Evolutionary conservation across 2,329 filamentous ascomycete genomes (phyloP).

Genomic region (Periconia macrospinosa): DNA sequence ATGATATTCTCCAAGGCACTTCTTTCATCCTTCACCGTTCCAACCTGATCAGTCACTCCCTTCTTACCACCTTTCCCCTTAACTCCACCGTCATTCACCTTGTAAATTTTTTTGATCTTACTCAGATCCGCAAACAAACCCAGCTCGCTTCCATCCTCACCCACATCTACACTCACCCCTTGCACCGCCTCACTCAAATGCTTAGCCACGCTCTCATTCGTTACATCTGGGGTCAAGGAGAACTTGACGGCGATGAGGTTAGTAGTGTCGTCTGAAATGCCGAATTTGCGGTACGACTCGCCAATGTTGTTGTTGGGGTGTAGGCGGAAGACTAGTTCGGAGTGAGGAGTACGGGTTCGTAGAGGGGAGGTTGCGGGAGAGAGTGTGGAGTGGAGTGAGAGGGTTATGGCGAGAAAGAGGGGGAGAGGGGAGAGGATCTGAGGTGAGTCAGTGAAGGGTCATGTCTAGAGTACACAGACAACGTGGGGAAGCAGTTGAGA

Average conservation of each 20-base stretch:
- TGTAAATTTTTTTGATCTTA: constrained; percentile 83
- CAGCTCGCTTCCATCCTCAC: constrained; percentile 40
- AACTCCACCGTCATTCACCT: constrained; percentile 60
- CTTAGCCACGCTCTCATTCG: constrained; percentile 23
- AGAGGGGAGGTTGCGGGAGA: constrained; percentile 54
- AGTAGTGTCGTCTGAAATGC: constrained; percentile 71
- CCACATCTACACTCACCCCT: constrained; percentile 25
- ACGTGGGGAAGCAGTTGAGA: no score
- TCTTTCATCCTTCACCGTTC: constrained; percentile 45
- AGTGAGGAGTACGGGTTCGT: constrained; percentile 84
- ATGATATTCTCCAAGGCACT: constrained; percentile 69
- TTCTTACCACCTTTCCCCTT: constrained; percentile 19
- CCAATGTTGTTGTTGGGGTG: constrained; percentile 88
- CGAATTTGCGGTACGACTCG: constrained; percentile 87
- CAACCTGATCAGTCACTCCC: constrained; percentile 30
- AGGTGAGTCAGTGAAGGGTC: background rate
- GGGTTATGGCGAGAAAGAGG: constrained; percentile 73
- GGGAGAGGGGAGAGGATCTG: constrained; percentile 74
- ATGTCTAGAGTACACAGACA: constrained; percentile 51
- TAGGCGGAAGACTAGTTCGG: constrained; percentile 80
- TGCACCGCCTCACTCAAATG: constrained; percentile 30
- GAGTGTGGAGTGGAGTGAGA: constrained; percentile 69
- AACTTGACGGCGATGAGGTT: constrained; percentile 83
- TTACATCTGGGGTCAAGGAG: constrained; percentile 39
- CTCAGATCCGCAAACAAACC: constrained; percentile 56